Evolutionary conservation across 139 green algal genomes (phyloP), one percentile per base, ranked within the genome.

Genomic region (Protoeuglena noctilucae): DNA sequence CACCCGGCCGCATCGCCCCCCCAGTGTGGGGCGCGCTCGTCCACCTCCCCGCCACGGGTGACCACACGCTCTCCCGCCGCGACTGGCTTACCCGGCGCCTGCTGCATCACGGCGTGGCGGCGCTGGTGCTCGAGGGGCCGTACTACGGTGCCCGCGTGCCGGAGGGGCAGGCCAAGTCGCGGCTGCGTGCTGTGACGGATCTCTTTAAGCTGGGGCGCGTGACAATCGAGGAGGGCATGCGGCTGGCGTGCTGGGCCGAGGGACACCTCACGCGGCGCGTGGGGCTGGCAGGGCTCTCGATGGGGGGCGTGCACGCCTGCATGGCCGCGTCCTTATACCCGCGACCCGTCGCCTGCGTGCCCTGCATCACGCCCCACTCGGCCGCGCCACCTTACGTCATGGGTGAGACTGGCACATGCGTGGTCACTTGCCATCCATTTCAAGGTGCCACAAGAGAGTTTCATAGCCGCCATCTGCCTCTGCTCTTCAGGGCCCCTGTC

Each of bases 221-320:
- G 28, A 94, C 84, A 18, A 94, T 94, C 34, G 76, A 82, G 46
- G 84, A 94, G 68, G 56, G 28, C 26, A 40, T 88, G 27, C 70
- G 64, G 57, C 72, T 94, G 53, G 66, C 89, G 47, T 40, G 78
- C 52, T 86, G 76, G 78, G 54, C 64, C 39, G 50, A 64, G 17
- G 30, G 41, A 21, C 48, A 58, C 27, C n/a, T 24, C 9, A 12
- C 12, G 34, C 34, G 34, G 58, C 47, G 24, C 9, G 24, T 53
- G 9, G 47, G 24, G 24, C 7, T 40, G 22, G 27, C 16, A 3
- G 83, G 85, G 2, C 72, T 93, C 23, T 84, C 70, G 41, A 94
- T 94, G 85, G 85, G 85, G 1, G 85, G 81, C 12, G 84, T 94
- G 28, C 85, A 94, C 63, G 76, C 85, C 3, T 73, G 58, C 68